Percentiles rank a stretch among this genome's conserved stretches.
Conservation (phyloP, 164 flowering plant species). For the Kingdonia uniflora region DNA sequence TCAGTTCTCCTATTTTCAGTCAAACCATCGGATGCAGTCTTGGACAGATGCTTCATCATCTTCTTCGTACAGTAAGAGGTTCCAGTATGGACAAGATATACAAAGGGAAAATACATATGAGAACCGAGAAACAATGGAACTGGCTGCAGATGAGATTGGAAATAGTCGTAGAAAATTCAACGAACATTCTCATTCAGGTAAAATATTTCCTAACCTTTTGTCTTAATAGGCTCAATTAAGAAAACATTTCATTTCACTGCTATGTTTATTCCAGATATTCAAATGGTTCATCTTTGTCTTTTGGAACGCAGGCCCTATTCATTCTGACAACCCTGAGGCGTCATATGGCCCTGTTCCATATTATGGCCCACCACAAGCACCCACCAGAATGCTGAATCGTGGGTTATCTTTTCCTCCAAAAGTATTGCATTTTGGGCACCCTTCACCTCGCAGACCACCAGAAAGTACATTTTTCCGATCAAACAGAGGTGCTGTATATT, state of each 20-base stretch:
- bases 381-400: conserved; percentile 28
- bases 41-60: conserved; percentile 31
- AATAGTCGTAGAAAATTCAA: conserved; percentile 46
- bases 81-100: conserved; percentile 25
- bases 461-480: background rate
- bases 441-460: conserved; percentile 36
- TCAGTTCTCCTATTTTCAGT: conserved; percentile 68
- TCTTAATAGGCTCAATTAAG: too few species aligned
- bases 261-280: too few species aligned
- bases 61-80: conserved; percentile 28
- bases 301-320: conserved; percentile 26
- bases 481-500: too few species aligned
- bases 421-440: conserved; percentile 38
- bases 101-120: conserved; percentile 33
- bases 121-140: conserved; percentile 43
- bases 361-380: conserved; percentile 39
- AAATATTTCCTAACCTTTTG: too few species aligned
- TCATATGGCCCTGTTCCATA: conserved; percentile 32
- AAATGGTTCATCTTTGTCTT: background rate
- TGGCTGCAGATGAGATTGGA: conserved; percentile 29
- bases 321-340: conserved; percentile 27
- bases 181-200: conserved; percentile 48
- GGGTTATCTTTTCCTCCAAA: conserved; percentile 54
- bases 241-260: too few species aligned
- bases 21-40: conserved; percentile 40